Evolutionary conservation across 2,329 filamentous ascomycete species (phyloP).

Genomic region (Neofusicoccum ribis): DNA sequence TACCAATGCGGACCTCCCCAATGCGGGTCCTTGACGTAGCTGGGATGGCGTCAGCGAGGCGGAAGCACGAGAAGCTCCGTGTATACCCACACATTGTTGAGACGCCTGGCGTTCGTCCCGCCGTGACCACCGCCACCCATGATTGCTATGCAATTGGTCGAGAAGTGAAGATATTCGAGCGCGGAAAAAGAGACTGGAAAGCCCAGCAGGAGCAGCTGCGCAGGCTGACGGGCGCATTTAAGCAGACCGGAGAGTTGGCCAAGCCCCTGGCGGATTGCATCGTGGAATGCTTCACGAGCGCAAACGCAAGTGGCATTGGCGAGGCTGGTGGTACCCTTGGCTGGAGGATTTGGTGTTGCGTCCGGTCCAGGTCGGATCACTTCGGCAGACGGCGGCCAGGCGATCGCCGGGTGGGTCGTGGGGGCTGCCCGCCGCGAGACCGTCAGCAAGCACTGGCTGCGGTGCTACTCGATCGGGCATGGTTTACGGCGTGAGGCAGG

Average conservation of each 20-base stretch:
- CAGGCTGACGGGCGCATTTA: too few relatives aligned
- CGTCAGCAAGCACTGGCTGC: too few relatives aligned
- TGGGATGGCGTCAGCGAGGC: not conserved
- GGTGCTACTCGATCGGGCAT: not conserved
- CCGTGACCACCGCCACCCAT: not conserved
- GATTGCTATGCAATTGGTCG: not conserved
- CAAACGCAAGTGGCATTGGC: too few relatives aligned
- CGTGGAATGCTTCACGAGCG: too few relatives aligned
- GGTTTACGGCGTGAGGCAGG: too few relatives aligned
- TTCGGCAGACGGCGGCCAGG: not conserved
- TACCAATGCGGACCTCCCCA: conserved; percentile 7
- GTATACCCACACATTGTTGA: not conserved
- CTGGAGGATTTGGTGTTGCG: too few relatives aligned
- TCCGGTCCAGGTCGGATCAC: not conserved
- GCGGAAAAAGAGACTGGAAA: not conserved
- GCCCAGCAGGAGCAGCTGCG: too few relatives aligned
- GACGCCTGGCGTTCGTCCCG: not conserved
- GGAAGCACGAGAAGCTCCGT: not conserved
- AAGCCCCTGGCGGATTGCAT: too few relatives aligned
- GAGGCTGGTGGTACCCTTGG: too few relatives aligned
- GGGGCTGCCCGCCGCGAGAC: too few relatives aligned
- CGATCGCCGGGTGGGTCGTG: not conserved
- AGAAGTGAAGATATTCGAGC: not conserved
- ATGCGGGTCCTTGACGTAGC: conserved; percentile 4
- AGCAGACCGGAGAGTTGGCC: too few relatives aligned